Conservation (phyloP, 805 yeast genomes). For the Wickerhamiella qilinensis region DNA sequence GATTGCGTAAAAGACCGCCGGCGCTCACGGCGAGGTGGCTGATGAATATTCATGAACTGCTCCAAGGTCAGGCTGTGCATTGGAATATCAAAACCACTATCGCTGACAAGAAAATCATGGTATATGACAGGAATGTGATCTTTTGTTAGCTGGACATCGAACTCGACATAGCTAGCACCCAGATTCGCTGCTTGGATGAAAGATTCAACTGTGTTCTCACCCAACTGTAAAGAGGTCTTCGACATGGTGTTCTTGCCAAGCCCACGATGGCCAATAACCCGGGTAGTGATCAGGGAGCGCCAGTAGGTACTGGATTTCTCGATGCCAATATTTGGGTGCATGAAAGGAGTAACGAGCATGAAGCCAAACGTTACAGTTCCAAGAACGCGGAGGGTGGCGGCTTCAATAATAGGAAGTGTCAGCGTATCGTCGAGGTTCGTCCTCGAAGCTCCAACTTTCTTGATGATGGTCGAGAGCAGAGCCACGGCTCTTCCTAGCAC, state of each 20-base stretch:
- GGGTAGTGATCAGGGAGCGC: slow-evolving; percentile 74
- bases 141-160: slow-evolving; percentile 89
- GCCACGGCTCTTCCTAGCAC: slow-evolving; percentile 79
- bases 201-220: slow-evolving; percentile 89
- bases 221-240: slow-evolving; percentile 69
- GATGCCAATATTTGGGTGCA: slow-evolving; percentile 51
- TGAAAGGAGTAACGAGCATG: slow-evolving; percentile 53
- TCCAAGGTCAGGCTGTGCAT: slow-evolving; percentile 86
- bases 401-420: slow-evolving; percentile 63
- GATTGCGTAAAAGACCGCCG: slow-evolving; percentile 1
- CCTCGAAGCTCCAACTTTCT: slow-evolving; percentile 18
- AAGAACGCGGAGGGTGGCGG: slow-evolving; percentile 51
- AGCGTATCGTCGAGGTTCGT: slow-evolving; percentile 49
- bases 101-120: slow-evolving; percentile 89
- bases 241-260: slow-evolving; percentile 69
- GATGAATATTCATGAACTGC: slow-evolving; percentile 42
- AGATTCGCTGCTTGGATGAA: slow-evolving; percentile 91
- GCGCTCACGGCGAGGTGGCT: slow-evolving; percentile 5
- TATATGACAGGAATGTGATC: slow-evolving; percentile 85
- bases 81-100: slow-evolving; percentile 89
- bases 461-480: slow-evolving; percentile 39
- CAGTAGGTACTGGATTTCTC: slow-evolving; percentile 65
- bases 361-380: slow-evolving; percentile 69
- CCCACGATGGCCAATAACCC: slow-evolving; percentile 94
- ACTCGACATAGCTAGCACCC: slow-evolving; percentile 93